A percentile compares a stretch with the other conserved stretches of the same genome.
Evolutionary conservation across 1,284 basidiomycete genomes (phyloP).

Genomic region (Ganoderma sp.): DNA sequence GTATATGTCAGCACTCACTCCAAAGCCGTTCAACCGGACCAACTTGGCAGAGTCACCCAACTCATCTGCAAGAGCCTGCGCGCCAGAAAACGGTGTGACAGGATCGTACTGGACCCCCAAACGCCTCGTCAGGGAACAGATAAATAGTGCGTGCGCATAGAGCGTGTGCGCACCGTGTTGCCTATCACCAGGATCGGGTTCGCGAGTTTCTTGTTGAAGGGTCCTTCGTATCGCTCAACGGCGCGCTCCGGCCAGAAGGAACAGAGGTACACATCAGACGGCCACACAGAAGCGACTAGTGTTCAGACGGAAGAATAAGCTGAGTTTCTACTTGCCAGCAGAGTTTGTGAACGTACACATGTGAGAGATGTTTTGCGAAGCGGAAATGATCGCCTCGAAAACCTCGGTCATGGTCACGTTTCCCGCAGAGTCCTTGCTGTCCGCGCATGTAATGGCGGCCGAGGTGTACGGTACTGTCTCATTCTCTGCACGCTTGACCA

Average conservation of each 20-base stretch:
- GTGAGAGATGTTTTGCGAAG: constrained; percentile 26
- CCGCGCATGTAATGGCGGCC: constrained; percentile 26
- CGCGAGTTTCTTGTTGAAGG: constrained; percentile 33
- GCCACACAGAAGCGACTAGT: constrained; percentile 24
- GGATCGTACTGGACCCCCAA: constrained; percentile 25
- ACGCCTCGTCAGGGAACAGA: too few species aligned
- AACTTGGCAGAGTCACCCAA: constrained; percentile 29
- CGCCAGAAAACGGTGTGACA: constrained; percentile 30
- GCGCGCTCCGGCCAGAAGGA: constrained; percentile 32
- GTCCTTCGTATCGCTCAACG: constrained; percentile 34
- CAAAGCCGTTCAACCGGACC: constrained; percentile 32
- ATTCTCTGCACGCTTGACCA: constrained; percentile 5
- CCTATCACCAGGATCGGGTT: constrained; percentile 33
- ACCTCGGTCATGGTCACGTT: constrained; percentile 24
- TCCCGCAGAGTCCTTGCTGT: constrained; percentile 21
- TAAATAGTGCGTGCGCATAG: neutral
- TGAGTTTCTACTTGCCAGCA: neutral
- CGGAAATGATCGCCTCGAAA: constrained; percentile 27
- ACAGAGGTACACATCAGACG: constrained; percentile 13
- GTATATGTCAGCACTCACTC: constrained; percentile 20
- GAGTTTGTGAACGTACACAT: constrained; percentile 26
- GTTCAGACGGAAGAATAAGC: neutral
- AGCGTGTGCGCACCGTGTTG: constrained; percentile 19
- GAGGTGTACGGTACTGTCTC: constrained; percentile 12
- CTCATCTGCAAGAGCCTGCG: constrained; percentile 23